Evolutionary conservation across 257 asterid genomes (phyloP).

Genomic region (Paulownia fortunei): DNA sequence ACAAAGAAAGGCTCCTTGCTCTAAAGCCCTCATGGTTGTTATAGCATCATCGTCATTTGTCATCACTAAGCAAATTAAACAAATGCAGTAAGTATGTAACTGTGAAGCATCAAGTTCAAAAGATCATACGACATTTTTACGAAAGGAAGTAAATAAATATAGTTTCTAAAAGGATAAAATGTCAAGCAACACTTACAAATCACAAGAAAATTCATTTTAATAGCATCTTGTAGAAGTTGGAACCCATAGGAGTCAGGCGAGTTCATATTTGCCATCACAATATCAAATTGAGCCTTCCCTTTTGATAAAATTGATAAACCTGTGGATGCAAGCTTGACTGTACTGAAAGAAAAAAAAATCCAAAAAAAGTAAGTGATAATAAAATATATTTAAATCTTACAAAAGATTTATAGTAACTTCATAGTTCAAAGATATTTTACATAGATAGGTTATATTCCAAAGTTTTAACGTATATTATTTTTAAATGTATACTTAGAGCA

Average conservation of each 20-base stretch:
- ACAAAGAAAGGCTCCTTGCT: slow-evolving; percentile 49
- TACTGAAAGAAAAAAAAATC: slow-evolving; percentile 30
- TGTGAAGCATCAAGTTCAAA: neutral
- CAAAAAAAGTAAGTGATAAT: neutral
- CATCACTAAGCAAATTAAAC: slow-evolving; percentile 32
- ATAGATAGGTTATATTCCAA: neutral
- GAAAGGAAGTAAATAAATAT: neutral
- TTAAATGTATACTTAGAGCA: neutral
- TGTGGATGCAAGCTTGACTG: slow-evolving; percentile 36
- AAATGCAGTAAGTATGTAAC: neutral
- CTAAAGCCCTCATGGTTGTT: slow-evolving; percentile 34
- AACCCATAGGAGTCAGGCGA: slow-evolving; percentile 25
- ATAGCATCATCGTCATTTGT: slow-evolving; percentile 31
- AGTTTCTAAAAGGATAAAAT: neutral
- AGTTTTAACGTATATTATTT: neutral
- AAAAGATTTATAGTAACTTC: neutral
- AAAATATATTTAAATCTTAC: neutral
- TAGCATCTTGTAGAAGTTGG: slow-evolving; percentile 40
- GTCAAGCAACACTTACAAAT: slow-evolving; percentile 38
- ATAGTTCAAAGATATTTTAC: neutral
- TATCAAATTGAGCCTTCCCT: slow-evolving; percentile 35
- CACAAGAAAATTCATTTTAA: slow-evolving; percentile 32
- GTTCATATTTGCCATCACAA: slow-evolving; percentile 35
- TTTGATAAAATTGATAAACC: slow-evolving; percentile 39
- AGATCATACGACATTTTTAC: too few species aligned